Evolutionary conservation across 148 eudicot genomes (phyloP).

Genomic region (Rhododendron griersonianum): DNA sequence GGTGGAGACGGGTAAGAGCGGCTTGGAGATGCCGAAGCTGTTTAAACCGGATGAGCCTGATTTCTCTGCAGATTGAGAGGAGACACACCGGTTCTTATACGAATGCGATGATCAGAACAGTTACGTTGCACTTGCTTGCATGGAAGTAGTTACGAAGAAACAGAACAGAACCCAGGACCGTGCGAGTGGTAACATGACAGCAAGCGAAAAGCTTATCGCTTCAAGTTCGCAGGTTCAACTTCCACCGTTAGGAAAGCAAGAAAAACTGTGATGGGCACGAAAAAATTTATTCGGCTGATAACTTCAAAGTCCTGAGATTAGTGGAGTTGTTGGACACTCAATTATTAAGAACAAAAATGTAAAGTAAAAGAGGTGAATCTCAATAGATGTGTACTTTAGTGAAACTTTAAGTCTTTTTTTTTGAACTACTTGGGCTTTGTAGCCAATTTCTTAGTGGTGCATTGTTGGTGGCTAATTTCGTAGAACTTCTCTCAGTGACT

Average conservation of each 20-base stretch:
- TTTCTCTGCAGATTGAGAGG: conserved; percentile 29
- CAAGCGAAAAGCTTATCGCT: background rate
- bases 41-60: conserved; percentile 87
- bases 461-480: too few species aligned
- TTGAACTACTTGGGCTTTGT: background rate
- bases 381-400: background rate
- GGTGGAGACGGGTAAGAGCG: conserved; percentile 25
- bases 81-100: background rate
- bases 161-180: background rate
- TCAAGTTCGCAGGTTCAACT: background rate
- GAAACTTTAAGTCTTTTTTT: background rate
- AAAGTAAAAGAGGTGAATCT: background rate
- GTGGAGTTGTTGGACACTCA: background rate
- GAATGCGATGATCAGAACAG: background rate
- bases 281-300: background rate
- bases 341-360: too few species aligned
- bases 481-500: too few species aligned
- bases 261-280: background rate
- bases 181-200: background rate
- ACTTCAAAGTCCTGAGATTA: background rate
- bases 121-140: background rate
- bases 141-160: background rate
- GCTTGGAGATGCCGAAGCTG: conserved; percentile 66
- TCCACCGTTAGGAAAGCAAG: background rate
- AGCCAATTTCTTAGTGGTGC: background rate